These are phyloP conservation scores for Takashimella tepidaria DNA, from an alignment of 1,284 basidiomycete genomes.

Conservation along the genomic window DNA sequence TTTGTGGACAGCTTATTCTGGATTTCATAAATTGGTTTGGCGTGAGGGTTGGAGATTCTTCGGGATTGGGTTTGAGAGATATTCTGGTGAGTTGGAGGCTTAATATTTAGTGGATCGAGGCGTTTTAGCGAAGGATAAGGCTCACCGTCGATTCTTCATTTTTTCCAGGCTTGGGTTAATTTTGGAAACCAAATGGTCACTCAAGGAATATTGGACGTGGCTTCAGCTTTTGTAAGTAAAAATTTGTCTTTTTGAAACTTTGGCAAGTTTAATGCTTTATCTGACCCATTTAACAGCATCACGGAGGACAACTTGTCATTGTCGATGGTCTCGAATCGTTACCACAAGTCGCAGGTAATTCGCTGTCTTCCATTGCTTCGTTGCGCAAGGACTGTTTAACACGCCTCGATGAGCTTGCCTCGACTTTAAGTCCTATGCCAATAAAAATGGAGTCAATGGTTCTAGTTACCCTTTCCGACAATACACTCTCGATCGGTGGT, in stretches of 20 bases:
- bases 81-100: conserved; percentile 61
- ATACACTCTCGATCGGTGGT: conserved; percentile 61
- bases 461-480: conserved; percentile 19
- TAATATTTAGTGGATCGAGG: not conserved
- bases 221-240: conserved; percentile 72
- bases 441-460: not conserved
- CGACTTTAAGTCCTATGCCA: conserved; percentile 9
- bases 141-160: too few species aligned
- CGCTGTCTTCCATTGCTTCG: conserved; percentile 26
- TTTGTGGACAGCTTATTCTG: conserved; percentile 64
- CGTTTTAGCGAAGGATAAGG: conserved; percentile 9
- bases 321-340: conserved; percentile 76
- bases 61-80: conserved; percentile 74
- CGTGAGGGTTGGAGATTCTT: conserved; percentile 56
- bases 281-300: conserved; percentile 55
- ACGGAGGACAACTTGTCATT: conserved; percentile 80
- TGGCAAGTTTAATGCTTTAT: too few species aligned
- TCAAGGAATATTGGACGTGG: conserved; percentile 42
- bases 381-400: conserved; percentile 39
- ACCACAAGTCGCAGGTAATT: conserved; percentile 56
- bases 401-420: conserved; percentile 26
- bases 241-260: too few species aligned
- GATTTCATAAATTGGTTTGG: conserved; percentile 81
- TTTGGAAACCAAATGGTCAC: conserved; percentile 69
- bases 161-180: conserved; percentile 85